A percentile compares a stretch with the other conserved stretches of the same genome.
Conservation (phyloP, 2,329 filamentous ascomycete genomes). For the Saccharata proteae region DNA sequence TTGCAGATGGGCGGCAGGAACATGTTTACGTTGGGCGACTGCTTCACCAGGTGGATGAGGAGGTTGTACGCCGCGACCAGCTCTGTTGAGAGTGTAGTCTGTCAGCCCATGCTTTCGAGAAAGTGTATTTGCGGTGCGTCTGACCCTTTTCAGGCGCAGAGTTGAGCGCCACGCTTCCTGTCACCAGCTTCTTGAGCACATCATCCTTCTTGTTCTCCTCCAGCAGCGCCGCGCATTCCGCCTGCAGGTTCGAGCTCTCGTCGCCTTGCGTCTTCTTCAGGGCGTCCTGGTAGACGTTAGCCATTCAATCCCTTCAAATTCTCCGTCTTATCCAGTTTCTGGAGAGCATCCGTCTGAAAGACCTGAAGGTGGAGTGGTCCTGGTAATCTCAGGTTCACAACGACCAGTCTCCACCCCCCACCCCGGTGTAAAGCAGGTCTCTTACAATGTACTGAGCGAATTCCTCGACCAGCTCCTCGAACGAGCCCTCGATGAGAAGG, state of each 20-base stretch:
- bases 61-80: slow-evolving; percentile 95
- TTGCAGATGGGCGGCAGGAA: slow-evolving; percentile 81
- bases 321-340: no score
- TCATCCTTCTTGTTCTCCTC: slow-evolving; percentile 62
- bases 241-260: slow-evolving; percentile 39
- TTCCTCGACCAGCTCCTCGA: slow-evolving; percentile 86
- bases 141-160: slow-evolving; percentile 74
- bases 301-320: no score
- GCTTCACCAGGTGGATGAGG: slow-evolving; percentile 81
- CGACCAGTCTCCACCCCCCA: no score
- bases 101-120: slow-evolving; percentile 6
- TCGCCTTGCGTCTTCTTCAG: slow-evolving; percentile 53
- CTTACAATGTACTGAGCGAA: slow-evolving; percentile 72
- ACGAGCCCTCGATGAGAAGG: slow-evolving; percentile 75
- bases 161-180: slow-evolving; percentile 65
- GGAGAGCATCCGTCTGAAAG: no score
- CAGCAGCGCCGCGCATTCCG: slow-evolving; percentile 60
- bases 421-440: no score
- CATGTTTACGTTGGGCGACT: slow-evolving; percentile 73
- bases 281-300: slow-evolving; percentile 47
- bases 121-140: neutral
- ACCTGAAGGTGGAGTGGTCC: no score
- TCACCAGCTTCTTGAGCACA: slow-evolving; percentile 78
- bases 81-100: slow-evolving; percentile 39
- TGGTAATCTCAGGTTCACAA: no score